Evolutionary conservation across 257 asterid species (phyloP), one percentile per base, ranked within the genome.

Genomic region (Solanum infundibuliforme): DNA sequence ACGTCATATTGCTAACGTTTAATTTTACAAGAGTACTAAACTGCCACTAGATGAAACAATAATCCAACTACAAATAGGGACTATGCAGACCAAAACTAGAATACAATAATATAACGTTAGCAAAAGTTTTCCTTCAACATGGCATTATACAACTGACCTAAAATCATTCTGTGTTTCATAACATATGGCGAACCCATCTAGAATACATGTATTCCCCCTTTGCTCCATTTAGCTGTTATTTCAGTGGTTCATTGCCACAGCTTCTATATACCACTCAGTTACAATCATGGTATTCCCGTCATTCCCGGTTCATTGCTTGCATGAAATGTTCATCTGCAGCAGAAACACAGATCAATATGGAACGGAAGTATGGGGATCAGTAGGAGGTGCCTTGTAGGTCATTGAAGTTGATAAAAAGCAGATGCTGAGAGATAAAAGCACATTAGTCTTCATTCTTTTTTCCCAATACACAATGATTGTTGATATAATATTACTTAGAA

Each of bases 261-360:
- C 62, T 87, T 83, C 81, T 58, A 60, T 62, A 25, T 55, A 84
- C 84, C 84, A 60, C 55, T 23, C 91, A 71, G 75, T 86, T 77
- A 46, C 87, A 87, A 73, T 58, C 27, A 38, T 87, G 29, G 27
- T 16, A 81, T 29, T 86, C 74, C 34, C 68, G 87, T 92, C 89
- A 93, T 92, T 93, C 95, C 90, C 92, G 85, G 85, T 89, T 92
- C 95, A 94, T 88, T 72, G 94, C 90, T 92, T 94, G 96, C 68
- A 81, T 81, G 27, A 81, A 81, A 81, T 81, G 85, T 46, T 81
- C 85, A 81, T 81, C 85, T 81, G 85, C 68, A 81, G 85, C 68
- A 81, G 41, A 46, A 27, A 81, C 41, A 18, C 29, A 81, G 38
- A 81, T 81, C 85, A 81, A 3, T 81, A 81, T 3, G 20, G 16